Conservation (phyloP, 2,329 filamentous ascomycete species). For the Colletotrichum plurivorum region DNA sequence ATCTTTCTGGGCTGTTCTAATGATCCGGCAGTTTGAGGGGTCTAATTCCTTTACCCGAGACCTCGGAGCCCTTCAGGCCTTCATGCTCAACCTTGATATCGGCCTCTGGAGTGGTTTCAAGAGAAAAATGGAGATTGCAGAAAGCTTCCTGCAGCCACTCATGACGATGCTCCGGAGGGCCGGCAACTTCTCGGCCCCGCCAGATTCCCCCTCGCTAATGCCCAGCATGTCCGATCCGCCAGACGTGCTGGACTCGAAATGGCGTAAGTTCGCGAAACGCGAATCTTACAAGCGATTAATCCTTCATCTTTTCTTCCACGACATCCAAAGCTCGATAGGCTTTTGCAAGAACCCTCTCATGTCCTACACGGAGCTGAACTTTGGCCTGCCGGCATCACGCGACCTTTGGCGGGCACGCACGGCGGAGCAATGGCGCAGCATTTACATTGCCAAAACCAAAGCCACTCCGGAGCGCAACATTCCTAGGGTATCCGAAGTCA, state of each 20-base stretch:
- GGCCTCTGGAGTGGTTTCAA: conserved; percentile 54
- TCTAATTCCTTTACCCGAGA: conserved; percentile 51
- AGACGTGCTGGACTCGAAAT: conserved; percentile 40
- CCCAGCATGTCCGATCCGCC: conserved; percentile 30
- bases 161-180: conserved; percentile 54
- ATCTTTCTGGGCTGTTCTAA: neutral
- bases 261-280: conserved; percentile 45
- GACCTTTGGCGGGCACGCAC: conserved; percentile 46
- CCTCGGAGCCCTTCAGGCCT: conserved; percentile 51
- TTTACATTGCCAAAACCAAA: conserved; percentile 34
- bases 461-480: conserved; percentile 21
- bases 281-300: conserved; percentile 51
- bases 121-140: conserved; percentile 56
- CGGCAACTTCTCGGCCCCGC: conserved; percentile 46
- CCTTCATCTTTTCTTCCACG: conserved; percentile 47
- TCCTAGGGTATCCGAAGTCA: conserved; percentile 32
- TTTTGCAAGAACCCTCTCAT: conserved; percentile 48
- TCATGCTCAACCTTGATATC: conserved; percentile 51
- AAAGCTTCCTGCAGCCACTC: conserved; percentile 52
- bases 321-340: conserved; percentile 48
- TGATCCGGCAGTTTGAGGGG: conserved; percentile 47
- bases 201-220: conserved; percentile 24
- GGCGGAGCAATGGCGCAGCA: conserved; percentile 46
- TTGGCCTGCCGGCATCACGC: conserved; percentile 43
- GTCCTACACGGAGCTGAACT: conserved; percentile 49